Evolutionary conservation across 164 flowering plant species (phyloP).

Genomic region (Nymphaea colorata): DNA sequence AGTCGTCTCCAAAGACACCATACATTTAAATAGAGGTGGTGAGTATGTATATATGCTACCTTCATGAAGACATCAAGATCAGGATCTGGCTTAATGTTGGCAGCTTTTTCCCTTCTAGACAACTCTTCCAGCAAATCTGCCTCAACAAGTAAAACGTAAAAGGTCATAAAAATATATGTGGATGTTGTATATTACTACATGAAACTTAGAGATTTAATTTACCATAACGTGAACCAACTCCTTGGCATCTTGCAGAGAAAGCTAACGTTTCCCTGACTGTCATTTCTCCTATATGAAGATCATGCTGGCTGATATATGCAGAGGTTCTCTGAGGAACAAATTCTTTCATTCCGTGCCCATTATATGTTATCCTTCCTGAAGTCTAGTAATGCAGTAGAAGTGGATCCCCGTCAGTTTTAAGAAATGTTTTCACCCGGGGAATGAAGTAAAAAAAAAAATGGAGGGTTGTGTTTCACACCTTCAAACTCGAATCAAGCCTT

Average conservation of each 20-base stretch:
- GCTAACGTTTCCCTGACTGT: conserved; percentile 49
- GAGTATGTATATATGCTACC: conserved; percentile 17
- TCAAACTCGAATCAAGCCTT: conserved; percentile 18
- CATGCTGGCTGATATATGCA: conserved; percentile 55
- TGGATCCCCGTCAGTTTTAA: neutral
- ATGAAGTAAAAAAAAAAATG: no score
- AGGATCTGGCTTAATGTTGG: conserved; percentile 55
- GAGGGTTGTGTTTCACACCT: no score
- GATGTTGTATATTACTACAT: neutral
- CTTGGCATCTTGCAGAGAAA: conserved; percentile 58
- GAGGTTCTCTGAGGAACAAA: conserved; percentile 61
- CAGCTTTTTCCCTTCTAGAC: conserved; percentile 55
- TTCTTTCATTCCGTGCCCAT: conserved; percentile 59
- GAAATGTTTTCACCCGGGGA: neutral
- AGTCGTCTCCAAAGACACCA: neutral
- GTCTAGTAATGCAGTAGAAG: conserved; percentile 13
- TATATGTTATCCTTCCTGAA: conserved; percentile 53
- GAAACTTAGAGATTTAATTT: conserved; percentile 5
- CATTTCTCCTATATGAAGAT: conserved; percentile 52
- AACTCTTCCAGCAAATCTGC: conserved; percentile 61
- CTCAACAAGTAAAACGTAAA: neutral
- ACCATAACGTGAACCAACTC: conserved; percentile 50
- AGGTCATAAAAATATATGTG: neutral
- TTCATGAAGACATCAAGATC: conserved; percentile 71
- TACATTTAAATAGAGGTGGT: neutral